These are phyloP conservation scores for Fusarium torreyae DNA, from an alignment of 2,329 filamentous ascomycete species.

Conservation along the genomic window DNA sequence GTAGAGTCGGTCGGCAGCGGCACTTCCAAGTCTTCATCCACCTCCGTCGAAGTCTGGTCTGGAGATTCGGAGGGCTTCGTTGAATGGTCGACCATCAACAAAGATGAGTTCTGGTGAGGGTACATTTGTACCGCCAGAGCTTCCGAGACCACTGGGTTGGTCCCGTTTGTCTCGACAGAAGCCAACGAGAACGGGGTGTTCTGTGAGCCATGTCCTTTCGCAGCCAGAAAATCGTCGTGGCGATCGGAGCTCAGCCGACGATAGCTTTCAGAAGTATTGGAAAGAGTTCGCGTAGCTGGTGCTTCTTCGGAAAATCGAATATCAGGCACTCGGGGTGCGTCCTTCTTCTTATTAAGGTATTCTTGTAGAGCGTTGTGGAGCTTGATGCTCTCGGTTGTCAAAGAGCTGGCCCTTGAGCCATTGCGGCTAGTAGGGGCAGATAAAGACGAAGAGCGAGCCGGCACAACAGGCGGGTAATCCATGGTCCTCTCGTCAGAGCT, in stretches of 20 bases:
- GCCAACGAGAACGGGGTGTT: conserved; percentile 74
- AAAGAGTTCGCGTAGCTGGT: conserved; percentile 13
- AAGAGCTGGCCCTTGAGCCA: conserved; percentile 66
- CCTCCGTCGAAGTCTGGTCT: conserved; percentile 52
- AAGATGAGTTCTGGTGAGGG: conserved; percentile 75
- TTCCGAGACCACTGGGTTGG: conserved; percentile 75
- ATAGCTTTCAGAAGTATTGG: conserved; percentile 51
- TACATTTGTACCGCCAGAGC: conserved; percentile 74
- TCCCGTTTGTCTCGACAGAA: conserved; percentile 73
- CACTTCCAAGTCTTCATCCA: conserved; percentile 37
- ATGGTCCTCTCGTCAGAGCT: conserved; percentile 69
- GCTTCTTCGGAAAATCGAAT: conserved; percentile 35
- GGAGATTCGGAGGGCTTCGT: conserved; percentile 65
- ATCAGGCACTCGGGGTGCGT: conserved; percentile 25
- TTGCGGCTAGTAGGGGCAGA: conserved; percentile 75
- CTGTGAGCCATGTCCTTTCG: conserved; percentile 67
- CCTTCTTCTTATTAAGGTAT: conserved; percentile 44
- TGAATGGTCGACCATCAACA: conserved; percentile 72
- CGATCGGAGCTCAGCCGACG: conserved; percentile 61
- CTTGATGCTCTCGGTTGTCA: conserved; percentile 72
- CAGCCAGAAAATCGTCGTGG: conserved; percentile 68
- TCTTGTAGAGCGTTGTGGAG: conserved; percentile 64
- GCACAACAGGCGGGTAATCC: conserved; percentile 72
- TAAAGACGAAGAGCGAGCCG: conserved; percentile 71
- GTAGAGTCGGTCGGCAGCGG: conserved; percentile 57